These are phyloP conservation scores for Murraya paniculata DNA, from an alignment of 345 rosid species.

Conservation along the genomic window DNA sequence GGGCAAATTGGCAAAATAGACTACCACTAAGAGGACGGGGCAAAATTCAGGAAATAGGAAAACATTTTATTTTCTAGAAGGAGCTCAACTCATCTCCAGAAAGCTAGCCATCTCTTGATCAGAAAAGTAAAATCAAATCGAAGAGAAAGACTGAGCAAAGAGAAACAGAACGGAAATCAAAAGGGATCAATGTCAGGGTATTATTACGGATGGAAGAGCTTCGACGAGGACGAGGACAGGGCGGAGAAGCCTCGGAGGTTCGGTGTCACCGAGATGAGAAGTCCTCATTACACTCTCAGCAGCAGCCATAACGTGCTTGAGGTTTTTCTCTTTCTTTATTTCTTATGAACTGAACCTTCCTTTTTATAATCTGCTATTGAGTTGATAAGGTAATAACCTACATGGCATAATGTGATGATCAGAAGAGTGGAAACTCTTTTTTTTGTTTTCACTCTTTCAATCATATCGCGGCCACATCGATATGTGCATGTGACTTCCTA, in stretches of 20 bases:
- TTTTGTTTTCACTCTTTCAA: too few species aligned
- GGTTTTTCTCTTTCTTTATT: constrained; percentile 25
- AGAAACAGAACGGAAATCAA: not conserved
- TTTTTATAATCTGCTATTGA: not conserved
- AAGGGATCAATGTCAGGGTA: constrained; percentile 37
- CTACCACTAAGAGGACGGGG: too few species aligned
- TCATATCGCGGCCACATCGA: too few species aligned
- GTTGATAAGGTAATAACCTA: not conserved
- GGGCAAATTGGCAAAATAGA: too few species aligned
- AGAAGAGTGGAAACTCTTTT: too few species aligned
- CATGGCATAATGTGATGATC: too few species aligned
- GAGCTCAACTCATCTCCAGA: constrained; percentile 33
- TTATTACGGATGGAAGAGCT: constrained; percentile 63
- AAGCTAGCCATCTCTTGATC: not conserved
- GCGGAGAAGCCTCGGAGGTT: constrained; percentile 86
- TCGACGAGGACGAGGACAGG: constrained; percentile 79
- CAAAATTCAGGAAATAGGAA: too few species aligned
- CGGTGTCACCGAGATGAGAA: constrained; percentile 92
- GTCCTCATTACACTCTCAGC: constrained; percentile 61
- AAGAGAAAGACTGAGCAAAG: not conserved
- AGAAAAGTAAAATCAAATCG: not conserved
- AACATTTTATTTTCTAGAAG: constrained; percentile 37
- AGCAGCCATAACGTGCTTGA: constrained; percentile 55
- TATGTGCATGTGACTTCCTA: too few species aligned
- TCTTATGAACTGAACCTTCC: not conserved